phyloP scores from a whole-genome alignment of 169 alveolate species.

The Eimeria praecox region DNA sequence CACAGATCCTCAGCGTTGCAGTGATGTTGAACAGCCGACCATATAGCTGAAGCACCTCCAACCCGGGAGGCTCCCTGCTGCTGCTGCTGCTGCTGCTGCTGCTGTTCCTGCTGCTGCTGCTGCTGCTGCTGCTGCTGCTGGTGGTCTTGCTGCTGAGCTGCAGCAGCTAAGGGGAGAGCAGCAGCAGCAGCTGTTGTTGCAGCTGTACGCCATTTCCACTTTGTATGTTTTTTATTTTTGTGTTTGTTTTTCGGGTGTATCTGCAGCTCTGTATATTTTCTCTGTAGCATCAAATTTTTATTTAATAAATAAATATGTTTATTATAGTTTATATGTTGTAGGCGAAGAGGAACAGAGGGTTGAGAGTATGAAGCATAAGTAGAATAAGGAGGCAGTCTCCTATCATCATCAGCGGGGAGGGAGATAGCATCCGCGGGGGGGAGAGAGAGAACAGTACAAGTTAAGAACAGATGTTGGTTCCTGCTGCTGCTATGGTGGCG shows the following conservation, averaged over 20 bases:
- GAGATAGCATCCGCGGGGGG: too few relatives aligned
- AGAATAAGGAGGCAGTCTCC: too few relatives aligned
- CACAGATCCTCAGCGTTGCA: not conserved
- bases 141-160: not conserved
- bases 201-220: not conserved
- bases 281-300: not conserved
- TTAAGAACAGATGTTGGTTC: too few relatives aligned
- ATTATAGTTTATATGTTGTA: too few relatives aligned
- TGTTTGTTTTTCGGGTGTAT: not conserved
- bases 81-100: conserved; percentile 38
- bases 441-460: too few relatives aligned
- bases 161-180: not conserved
- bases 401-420: too few relatives aligned
- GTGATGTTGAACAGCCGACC: not conserved
- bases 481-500: too few relatives aligned
- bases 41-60: not conserved
- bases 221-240: not conserved
- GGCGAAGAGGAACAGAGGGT: too few relatives aligned
- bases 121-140: not conserved
- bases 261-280: not conserved
- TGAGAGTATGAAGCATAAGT: too few relatives aligned
- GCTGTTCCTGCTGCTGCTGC: conserved; percentile 18
- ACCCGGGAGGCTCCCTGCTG: not conserved
- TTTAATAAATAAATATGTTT: not conserved
- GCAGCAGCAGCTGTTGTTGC: not conserved